Evolutionary conservation across 768 basidiomycete genomes (phyloP), one percentile per base, ranked within the genome.

Genomic region (Gyrodon lividus): DNA sequence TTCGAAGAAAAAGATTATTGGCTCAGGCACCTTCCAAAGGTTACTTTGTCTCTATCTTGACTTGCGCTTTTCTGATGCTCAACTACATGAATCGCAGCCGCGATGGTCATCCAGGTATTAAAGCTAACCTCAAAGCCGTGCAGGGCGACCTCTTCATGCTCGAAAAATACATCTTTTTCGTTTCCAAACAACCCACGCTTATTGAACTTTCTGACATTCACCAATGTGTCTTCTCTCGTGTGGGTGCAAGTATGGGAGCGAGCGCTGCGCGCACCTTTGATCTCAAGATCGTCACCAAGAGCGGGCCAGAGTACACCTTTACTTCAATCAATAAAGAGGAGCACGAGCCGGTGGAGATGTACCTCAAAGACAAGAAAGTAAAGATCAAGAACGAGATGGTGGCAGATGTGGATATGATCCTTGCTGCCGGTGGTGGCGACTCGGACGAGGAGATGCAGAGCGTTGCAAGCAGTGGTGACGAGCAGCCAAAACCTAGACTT

Each of bases 121-220:
- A 98, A 73, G 93, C 92, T 60, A 97, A 98, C 69, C 78, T 98
- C 59, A 98, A 98, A 72, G 97, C 97, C 39, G 80, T 89, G 4
- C 93, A 96, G 70, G 97, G 97, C 54, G 94, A 98, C 67, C 83
- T 99, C 28, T 98, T 97, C 80, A 82, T 98, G 77, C 86, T 99
- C 57, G 97, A 98, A 63, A 98, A 98, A 80, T 92, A 89, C 69
- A 79, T 99, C 43, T 92, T 99, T 72, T 98, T 98, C 74, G 92
- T 98, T 55, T 94, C 96, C 50, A 98, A 98, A 70, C 87, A 90
- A 58, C 96, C 97, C 1, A 83, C 84, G 30, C 86, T 97, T 62
- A 80, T 98, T 60, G 92, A 96, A 59, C 84, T 95, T 56, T 80
- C 82, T 47, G 92, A 97, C 59, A 89, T 98, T 55, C 86, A 91